Evolutionary conservation across 2,329 filamentous ascomycete species (phyloP).

Genomic region (Samsoniella hepiali): DNA sequence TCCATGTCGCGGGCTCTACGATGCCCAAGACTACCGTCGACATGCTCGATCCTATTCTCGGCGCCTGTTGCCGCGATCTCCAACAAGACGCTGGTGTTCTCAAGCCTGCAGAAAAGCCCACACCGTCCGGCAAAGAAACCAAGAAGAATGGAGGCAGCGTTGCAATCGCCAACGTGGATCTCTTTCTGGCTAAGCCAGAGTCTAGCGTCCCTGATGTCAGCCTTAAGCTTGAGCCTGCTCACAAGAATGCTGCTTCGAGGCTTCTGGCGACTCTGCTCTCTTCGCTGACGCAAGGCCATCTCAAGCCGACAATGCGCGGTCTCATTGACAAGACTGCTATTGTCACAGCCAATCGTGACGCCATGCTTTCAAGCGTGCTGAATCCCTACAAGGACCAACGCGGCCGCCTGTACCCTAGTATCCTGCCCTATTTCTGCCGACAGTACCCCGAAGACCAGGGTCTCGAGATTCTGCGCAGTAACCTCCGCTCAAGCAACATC

Average conservation of each 20-base stretch:
- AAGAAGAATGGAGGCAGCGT: conserved; percentile 36
- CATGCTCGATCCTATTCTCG: conserved; percentile 60
- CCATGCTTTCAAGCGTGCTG: conserved; percentile 78
- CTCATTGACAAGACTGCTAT: conserved; percentile 81
- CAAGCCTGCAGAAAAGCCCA: conserved; percentile 36
- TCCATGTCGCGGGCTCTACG: conserved; percentile 61
- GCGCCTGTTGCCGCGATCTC: conserved; percentile 71
- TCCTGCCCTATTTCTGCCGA: conserved; percentile 74
- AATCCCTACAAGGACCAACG: conserved; percentile 68
- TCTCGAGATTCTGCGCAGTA: conserved; percentile 68
- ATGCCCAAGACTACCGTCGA: conserved; percentile 64
- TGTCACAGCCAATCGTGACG: conserved; percentile 62
- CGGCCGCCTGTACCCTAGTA: conserved; percentile 64
- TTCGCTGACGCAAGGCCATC: conserved; percentile 60
- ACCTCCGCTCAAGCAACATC: conserved; percentile 44
- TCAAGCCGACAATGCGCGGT: conserved; percentile 69
- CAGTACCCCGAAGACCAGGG: conserved; percentile 60
- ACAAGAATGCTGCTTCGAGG: conserved; percentile 54
- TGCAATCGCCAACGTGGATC: conserved; percentile 62
- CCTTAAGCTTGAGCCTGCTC: conserved; percentile 39
- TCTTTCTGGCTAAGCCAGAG: conserved; percentile 54
- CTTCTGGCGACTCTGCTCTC: conserved; percentile 64
- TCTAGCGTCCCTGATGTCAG: conserved; percentile 31
- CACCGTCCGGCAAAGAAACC: conserved; percentile 28
- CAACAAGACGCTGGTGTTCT: conserved; percentile 52